Evolutionary conservation across 495 filamentous ascomycete genomes (phyloP).

Genomic region (Darksidea phi): DNA sequence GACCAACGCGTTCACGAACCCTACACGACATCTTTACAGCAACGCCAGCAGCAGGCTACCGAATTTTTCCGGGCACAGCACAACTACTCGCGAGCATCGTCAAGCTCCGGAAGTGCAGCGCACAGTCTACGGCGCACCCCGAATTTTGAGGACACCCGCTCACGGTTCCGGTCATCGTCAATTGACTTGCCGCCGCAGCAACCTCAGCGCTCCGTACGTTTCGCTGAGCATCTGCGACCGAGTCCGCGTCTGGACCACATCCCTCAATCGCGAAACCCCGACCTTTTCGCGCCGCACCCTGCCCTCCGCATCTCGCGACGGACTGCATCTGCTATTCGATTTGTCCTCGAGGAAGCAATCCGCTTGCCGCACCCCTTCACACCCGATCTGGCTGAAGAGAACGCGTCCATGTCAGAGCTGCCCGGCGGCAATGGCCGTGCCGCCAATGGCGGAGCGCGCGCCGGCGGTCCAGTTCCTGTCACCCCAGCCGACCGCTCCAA

Average conservation of each 20-base stretch:
- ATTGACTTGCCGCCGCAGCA: slow-evolving; percentile 40
- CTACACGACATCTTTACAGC: slow-evolving; percentile 54
- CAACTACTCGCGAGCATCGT: slow-evolving; percentile 49
- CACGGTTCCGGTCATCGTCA: slow-evolving; percentile 37
- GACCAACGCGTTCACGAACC: slow-evolving; percentile 54
- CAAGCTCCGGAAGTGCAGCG: slow-evolving; percentile 51
- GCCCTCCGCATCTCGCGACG: slow-evolving; percentile 60
- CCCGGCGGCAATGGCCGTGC: slow-evolving; percentile 39
- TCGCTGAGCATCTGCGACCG: slow-evolving; percentile 34
- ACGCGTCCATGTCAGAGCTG: slow-evolving; percentile 78
- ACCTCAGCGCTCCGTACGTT: slow-evolving; percentile 39
- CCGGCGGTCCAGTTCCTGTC: slow-evolving; percentile 42
- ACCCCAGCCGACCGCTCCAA: slow-evolving; percentile 34
- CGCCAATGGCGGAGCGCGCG: slow-evolving; percentile 43
- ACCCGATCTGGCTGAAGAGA: slow-evolving; percentile 80
- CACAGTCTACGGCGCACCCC: slow-evolving; percentile 53
- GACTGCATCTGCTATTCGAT: slow-evolving; percentile 79
- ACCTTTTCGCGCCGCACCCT: slow-evolving; percentile 47
- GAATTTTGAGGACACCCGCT: slow-evolving; percentile 45
- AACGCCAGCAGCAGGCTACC: slow-evolving; percentile 57
- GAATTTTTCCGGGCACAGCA: slow-evolving; percentile 37
- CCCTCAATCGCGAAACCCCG: slow-evolving; percentile 27
- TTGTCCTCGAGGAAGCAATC: slow-evolving; percentile 86
- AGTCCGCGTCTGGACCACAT: slow-evolving; percentile 33
- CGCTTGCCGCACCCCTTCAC: slow-evolving; percentile 82